Evolutionary conservation across 495 filamentous ascomycete genomes (phyloP).

Genomic region (Aspergillus homomorphus): DNA sequence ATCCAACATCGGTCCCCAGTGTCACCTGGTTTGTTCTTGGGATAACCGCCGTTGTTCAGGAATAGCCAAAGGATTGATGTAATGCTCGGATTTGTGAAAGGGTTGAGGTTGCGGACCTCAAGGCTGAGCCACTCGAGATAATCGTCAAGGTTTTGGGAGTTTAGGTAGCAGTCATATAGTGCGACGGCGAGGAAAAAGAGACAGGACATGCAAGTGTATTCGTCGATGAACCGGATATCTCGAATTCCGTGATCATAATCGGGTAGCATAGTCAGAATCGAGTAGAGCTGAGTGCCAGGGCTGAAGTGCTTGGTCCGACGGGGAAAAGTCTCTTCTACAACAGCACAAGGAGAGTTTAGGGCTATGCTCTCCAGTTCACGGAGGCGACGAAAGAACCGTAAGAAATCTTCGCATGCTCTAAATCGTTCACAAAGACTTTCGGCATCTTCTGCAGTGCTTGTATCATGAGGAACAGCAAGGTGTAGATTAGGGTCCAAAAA

Average conservation of each 20-base stretch:
- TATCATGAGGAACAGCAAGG: slow-evolving; percentile 16
- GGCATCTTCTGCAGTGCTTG: slow-evolving; percentile 10
- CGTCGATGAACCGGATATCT: slow-evolving; percentile 31
- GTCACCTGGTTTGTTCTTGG: slow-evolving; percentile 13
- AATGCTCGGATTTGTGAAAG: slow-evolving; percentile 25
- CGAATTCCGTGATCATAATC: slow-evolving; percentile 30
- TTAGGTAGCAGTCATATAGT: slow-evolving; percentile 25
- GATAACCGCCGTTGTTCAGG: slow-evolving; percentile 25
- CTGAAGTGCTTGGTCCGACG: slow-evolving; percentile 19
- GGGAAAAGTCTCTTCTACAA: slow-evolving; percentile 6
- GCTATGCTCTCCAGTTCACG: slow-evolving; percentile 18
- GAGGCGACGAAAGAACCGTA: slow-evolving; percentile 26
- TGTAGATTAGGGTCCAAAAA: slow-evolving; percentile 22
- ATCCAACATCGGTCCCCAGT: slow-evolving; percentile 26
- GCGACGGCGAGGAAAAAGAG: slow-evolving; percentile 27
- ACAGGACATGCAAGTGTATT: slow-evolving; percentile 30
- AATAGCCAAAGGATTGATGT: slow-evolving; percentile 29
- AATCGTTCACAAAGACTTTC: slow-evolving; percentile 23
- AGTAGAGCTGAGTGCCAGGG: slow-evolving; percentile 20
- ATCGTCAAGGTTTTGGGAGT: slow-evolving; percentile 20
- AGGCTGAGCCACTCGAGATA: slow-evolving; percentile 24
- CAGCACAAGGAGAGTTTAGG: slow-evolving; percentile 16
- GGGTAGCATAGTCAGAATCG: slow-evolving; percentile 24
- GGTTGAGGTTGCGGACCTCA: slow-evolving; percentile 21
- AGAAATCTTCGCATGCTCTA: slow-evolving; percentile 27